Conservation (phyloP, 129 eudicot species). For the Gnaphalium uliginosum region DNA sequence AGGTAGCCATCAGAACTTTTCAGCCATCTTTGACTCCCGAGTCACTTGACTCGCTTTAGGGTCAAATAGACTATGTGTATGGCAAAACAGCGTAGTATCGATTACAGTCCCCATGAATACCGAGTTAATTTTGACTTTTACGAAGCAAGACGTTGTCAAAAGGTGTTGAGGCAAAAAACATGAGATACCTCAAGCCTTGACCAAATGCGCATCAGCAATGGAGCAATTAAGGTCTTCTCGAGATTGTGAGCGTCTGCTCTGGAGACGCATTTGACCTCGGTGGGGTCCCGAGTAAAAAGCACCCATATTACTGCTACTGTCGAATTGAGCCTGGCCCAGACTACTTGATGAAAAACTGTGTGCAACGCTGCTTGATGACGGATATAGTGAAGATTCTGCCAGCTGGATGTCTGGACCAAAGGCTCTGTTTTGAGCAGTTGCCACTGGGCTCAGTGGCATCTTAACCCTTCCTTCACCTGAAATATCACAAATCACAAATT, state of each 20-base stretch:
- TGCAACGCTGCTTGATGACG: conserved; percentile 63
- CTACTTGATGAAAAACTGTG: conserved; percentile 90
- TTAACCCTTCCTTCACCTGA: conserved; percentile 91
- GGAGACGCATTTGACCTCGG: conserved; percentile 83
- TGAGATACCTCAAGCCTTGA: conserved; percentile 44
- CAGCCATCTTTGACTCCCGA: conserved; percentile 10
- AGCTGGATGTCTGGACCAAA: conserved; percentile 72
- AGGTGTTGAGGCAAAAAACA: conserved; percentile 1
- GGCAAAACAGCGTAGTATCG: conserved; percentile 1
- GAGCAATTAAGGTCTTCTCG: conserved; percentile 90
- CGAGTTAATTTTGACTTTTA: conserved; percentile 12
- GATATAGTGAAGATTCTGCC: conserved; percentile 56
- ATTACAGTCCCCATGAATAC: conserved; percentile 22
- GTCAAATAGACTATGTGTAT: conserved; percentile 14
- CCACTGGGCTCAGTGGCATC: conserved; percentile 88
- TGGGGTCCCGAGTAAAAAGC: conserved; percentile 65
- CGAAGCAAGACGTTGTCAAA: neutral
- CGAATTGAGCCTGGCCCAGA: conserved; percentile 84
- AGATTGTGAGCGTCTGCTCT: conserved; percentile 94
- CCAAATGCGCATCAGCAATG: conserved; percentile 71
- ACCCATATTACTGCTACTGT: conserved; percentile 54
- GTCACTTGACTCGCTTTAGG: conserved; percentile 18
- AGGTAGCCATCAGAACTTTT: conserved; percentile 18
- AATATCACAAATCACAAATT: conserved; percentile 19
- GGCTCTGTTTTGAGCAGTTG: conserved; percentile 57